Evolutionary conservation across 257 asterid genomes (phyloP).

Genomic region (Jasminum sambac): DNA sequence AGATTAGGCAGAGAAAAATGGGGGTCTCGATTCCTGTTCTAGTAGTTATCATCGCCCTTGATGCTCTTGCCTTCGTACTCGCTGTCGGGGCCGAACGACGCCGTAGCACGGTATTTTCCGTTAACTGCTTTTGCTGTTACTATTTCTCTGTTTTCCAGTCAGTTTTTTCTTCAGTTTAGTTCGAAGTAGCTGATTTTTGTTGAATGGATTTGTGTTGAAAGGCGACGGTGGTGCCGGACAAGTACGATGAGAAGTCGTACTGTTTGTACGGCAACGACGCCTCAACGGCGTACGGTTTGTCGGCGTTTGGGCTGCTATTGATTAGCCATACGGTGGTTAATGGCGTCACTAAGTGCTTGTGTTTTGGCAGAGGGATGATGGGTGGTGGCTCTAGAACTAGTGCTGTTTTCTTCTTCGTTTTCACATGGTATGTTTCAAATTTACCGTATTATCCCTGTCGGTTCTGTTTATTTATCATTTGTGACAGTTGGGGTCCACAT

Average conservation of each 20-base stretch:
- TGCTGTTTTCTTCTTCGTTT: constrained; percentile 71
- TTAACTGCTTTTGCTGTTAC: neutral
- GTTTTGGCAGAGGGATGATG: constrained; percentile 83
- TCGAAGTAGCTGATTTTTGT: neutral
- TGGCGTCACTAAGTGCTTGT: constrained; percentile 87
- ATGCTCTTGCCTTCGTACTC: constrained; percentile 82
- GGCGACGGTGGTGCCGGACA: constrained; percentile 81
- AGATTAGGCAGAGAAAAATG: constrained; percentile 39
- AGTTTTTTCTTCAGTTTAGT: neutral
- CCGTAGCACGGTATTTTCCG: constrained; percentile 76
- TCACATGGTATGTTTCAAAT: constrained; percentile 65
- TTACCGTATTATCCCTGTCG: constrained; percentile 20
- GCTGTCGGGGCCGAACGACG: constrained; percentile 98
- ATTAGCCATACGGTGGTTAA: constrained; percentile 70
- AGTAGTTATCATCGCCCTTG: constrained; percentile 58
- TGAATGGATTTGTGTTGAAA: constrained; percentile 25
- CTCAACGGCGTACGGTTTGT: constrained; percentile 83
- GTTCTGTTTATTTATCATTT: neutral
- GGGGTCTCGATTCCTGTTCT: constrained; percentile 71
- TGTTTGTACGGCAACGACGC: constrained; percentile 83
- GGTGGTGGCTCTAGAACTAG: constrained; percentile 54
- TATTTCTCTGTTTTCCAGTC: neutral
- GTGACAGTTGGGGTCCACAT: constrained; percentile 14
- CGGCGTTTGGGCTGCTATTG: constrained; percentile 90
- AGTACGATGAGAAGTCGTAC: constrained; percentile 84